Evolutionary conservation across 148 eudicot species (phyloP), one percentile per base, ranked within the genome.

Genomic region (Diospyros lotus): DNA sequence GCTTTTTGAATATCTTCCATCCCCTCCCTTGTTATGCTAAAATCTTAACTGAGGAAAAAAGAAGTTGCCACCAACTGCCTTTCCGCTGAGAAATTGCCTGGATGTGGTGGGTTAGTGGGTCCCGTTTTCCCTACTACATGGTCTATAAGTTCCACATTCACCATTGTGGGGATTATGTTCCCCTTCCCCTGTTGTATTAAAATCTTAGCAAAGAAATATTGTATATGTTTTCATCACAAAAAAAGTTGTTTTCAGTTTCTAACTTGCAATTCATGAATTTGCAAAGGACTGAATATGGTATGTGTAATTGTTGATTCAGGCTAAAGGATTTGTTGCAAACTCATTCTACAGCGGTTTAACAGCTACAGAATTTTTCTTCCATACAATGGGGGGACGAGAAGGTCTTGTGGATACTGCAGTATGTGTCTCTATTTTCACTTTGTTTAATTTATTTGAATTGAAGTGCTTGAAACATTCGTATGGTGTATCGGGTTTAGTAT

Each of bases 371-470:
- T 95, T 95, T 78, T 95, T 95, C 83, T 95, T 93, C 84, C 99
- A 95, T 76, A 95, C 99, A 12, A 95, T 95, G 99, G 99, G 90
- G 71, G 99, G 99, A 50, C 85, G 99, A 82, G 99, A 95, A 85
- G 99, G 99, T 61, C 99, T 95, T 74, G 99, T 95, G 56, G 99
- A 93, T 83, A 95, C 99, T 58, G 98, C 99, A 80, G 99, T 95
- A 95, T 68, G 87, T 48, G 74, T 61, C 9, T 45, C 60, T 75
- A 59, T 81, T 66, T 73, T 74, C 58, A 51, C 71, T 45, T 53
- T 74, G 42, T 54, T 72, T 62, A 60, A 9, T 15, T 15, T 11
- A 73, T 73, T 73, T 45, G 14, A 38, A 60, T 60, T 73, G 58
- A 50, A n/a, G 62, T 69, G 60, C 5, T 10, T 50, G 41, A 68